A percentile compares a stretch with the other conserved stretches of the same genome.
Conservation (phyloP, 1,284 basidiomycete species). For the Rhodotorula sp. region DNA sequence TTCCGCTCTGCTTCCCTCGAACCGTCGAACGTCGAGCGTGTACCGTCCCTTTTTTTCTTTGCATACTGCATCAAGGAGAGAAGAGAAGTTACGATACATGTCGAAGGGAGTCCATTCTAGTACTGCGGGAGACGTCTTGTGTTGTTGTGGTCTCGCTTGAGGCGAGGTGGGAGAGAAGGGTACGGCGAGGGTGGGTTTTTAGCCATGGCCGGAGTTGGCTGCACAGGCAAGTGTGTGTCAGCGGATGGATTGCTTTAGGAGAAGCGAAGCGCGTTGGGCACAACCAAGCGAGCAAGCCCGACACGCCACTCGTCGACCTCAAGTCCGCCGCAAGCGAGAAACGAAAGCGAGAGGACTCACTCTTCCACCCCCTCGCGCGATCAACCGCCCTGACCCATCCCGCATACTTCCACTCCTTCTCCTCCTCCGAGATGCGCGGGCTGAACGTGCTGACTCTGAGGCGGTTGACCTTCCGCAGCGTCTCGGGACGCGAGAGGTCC, state of each 20-base stretch:
- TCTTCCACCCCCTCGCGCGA: conserved; percentile 69
- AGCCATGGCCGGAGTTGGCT: conserved; percentile 39
- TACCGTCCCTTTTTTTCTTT: too few relatives aligned
- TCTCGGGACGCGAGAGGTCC: conserved; percentile 81
- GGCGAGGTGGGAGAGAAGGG: background rate
- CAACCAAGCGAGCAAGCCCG: background rate
- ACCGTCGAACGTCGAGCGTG: too few relatives aligned
- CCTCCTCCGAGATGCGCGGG: conserved; percentile 59
- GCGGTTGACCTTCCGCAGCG: conserved; percentile 84
- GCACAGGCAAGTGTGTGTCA: background rate
- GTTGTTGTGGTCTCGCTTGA: background rate
- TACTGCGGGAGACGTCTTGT: background rate
- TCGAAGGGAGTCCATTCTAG: background rate
- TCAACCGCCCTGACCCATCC: conserved; percentile 84
- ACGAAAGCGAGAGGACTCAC: conserved; percentile 8
- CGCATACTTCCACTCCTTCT: conserved; percentile 53
- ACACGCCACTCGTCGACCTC: too few relatives aligned
- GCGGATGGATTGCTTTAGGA: background rate
- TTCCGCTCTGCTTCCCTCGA: too few relatives aligned
- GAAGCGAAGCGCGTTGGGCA: background rate
- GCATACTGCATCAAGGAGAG: too few relatives aligned
- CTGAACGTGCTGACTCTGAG: conserved; percentile 71
- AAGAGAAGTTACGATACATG: too few relatives aligned
- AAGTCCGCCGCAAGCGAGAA: background rate
- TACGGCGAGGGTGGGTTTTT: background rate